phyloP scores from a whole-genome alignment of 169 alveolate genomes.

The Cryptosporidium meleagridis region DNA sequence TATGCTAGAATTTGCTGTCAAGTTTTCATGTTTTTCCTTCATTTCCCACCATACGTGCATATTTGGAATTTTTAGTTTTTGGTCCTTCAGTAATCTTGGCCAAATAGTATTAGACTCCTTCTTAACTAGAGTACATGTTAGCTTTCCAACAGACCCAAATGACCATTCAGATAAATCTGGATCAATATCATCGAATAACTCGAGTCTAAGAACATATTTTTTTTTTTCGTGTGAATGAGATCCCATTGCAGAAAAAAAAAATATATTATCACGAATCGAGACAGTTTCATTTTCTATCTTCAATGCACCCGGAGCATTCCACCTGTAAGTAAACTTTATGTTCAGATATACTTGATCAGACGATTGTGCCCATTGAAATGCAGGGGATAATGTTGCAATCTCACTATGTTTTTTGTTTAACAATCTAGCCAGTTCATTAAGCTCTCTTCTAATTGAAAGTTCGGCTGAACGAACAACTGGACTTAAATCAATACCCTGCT shows the following conservation, averaged over 20 bases:
- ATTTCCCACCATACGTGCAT: constrained; percentile 94
- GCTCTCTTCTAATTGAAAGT: constrained; percentile 66
- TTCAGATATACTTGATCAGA: constrained; percentile 87
- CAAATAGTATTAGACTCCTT: constrained; percentile 81
- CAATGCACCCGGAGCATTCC: constrained; percentile 95
- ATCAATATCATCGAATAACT: constrained; percentile 82
- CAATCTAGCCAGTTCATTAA: constrained; percentile 68
- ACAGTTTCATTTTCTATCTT: constrained; percentile 83
- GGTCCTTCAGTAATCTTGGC: constrained; percentile 85
- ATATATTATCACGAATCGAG: constrained; percentile 76
- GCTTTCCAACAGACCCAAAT: constrained; percentile 89
- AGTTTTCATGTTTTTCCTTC: constrained; percentile 88
- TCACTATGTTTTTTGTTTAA: constrained; percentile 70
- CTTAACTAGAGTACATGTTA: constrained; percentile 86
- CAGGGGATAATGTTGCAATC: constrained; percentile 86
- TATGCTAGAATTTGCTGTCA: background rate
- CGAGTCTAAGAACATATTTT: constrained; percentile 84
- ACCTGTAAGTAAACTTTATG: constrained; percentile 93
- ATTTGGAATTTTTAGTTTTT: constrained; percentile 85
- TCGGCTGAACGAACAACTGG: constrained; percentile 51
- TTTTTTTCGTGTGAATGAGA: constrained; percentile 86
- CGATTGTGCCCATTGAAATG: constrained; percentile 97
- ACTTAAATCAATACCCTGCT: constrained; percentile 61
- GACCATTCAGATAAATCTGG: constrained; percentile 83
- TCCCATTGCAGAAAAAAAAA: constrained; percentile 86